Evolutionary conservation across 257 asterid genomes (phyloP).

Genomic region (Sherardia arvensis): DNA sequence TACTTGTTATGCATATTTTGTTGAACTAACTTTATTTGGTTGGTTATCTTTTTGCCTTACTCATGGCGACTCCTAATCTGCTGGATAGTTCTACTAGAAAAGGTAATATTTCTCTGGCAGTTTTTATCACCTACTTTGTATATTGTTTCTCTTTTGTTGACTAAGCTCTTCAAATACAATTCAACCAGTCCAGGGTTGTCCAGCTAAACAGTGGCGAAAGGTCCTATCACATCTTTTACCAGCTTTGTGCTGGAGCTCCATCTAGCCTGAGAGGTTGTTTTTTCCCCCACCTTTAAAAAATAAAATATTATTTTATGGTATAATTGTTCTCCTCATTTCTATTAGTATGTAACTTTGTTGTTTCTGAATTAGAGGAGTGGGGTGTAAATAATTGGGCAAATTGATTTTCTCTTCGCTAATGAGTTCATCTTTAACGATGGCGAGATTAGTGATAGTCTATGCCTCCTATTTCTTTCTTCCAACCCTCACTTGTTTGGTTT

Average conservation of each 20-base stretch:
- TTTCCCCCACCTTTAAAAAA: slow-evolving; percentile 5
- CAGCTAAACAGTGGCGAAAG: slow-evolving; percentile 71
- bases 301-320: not conserved
- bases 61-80: slow-evolving; percentile 19
- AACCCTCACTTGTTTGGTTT: not conserved
- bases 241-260: slow-evolving; percentile 95
- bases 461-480: not conserved
- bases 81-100: slow-evolving; percentile 79
- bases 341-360: not conserved
- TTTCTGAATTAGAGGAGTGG: not conserved
- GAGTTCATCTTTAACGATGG: not conserved
- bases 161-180: slow-evolving; percentile 21
- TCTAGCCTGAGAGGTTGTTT: slow-evolving; percentile 61
- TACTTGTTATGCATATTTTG: not conserved
- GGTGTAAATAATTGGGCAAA: not conserved
- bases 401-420: not conserved
- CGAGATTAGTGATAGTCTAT: not conserved
- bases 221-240: slow-evolving; percentile 85
- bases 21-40: slow-evolving; percentile 29
- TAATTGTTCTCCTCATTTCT: not conserved
- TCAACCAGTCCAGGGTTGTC: slow-evolving; percentile 87
- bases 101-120: slow-evolving; percentile 42
- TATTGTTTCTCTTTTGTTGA: slow-evolving; percentile 10
- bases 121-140: slow-evolving; percentile 11
- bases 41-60: slow-evolving; percentile 28